Evolutionary conservation across 768 basidiomycete genomes (phyloP).

Genomic region (Rhizopogon vulgaris): DNA sequence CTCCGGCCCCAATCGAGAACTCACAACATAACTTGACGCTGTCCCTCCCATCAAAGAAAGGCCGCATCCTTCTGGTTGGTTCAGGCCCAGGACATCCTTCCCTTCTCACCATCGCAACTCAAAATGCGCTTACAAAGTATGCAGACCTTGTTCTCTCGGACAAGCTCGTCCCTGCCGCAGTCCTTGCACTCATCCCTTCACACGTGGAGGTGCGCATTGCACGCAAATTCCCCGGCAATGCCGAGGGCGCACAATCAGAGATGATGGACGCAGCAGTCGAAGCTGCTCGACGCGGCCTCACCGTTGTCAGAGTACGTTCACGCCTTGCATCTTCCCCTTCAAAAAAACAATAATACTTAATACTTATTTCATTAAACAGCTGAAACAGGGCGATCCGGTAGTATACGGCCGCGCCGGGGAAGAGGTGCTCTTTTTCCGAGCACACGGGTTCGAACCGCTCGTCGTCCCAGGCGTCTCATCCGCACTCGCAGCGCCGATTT

Average conservation of each 20-base stretch:
- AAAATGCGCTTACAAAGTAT: constrained; percentile 66
- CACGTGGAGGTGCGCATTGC: constrained; percentile 78
- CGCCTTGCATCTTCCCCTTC: neutral
- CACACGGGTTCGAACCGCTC: constrained; percentile 75
- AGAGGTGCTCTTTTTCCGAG: constrained; percentile 88
- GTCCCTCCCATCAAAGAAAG: constrained; percentile 27
- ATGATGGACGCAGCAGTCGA: constrained; percentile 90
- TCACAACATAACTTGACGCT: constrained; percentile 24
- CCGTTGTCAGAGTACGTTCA: constrained; percentile 74
- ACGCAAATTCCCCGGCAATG: constrained; percentile 96
- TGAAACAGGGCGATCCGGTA: constrained; percentile 97
- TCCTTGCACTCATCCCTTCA: constrained; percentile 78
- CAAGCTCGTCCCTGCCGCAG: constrained; percentile 88
- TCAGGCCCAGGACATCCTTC: constrained; percentile 95
- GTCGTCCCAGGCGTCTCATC: constrained; percentile 89
- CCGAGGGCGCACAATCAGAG: constrained; percentile 90
- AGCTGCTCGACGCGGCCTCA: constrained; percentile 71
- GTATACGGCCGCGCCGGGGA: constrained; percentile 94
- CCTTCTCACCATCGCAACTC: constrained; percentile 84
- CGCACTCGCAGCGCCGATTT: constrained; percentile 82
- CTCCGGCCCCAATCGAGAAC: constrained; percentile 22
- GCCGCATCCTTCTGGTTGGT: constrained; percentile 85
- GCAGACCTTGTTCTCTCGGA: constrained; percentile 91
- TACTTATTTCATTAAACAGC: constrained; percentile 30
- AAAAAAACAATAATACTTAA: neutral